These are phyloP conservation scores for Penicillium sp. DNA, from an alignment of 2,329 filamentous ascomycete genomes.

Conservation along the genomic window DNA sequence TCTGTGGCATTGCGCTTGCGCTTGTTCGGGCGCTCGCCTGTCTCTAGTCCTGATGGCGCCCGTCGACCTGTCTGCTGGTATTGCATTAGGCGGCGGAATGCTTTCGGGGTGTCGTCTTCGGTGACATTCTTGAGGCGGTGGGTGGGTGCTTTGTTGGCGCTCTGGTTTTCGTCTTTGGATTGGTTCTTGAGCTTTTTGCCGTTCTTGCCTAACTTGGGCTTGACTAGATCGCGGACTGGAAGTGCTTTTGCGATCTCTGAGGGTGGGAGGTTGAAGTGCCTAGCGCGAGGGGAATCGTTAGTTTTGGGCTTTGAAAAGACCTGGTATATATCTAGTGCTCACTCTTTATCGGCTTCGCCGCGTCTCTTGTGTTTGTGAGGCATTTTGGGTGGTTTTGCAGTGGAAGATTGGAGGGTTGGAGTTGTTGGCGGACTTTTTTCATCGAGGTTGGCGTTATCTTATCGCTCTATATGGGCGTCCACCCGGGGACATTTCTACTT, in stretches of 20 bases:
- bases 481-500: background rate
- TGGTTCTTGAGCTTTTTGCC: conserved; percentile 35
- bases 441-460: conserved; percentile 16
- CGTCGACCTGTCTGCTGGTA: conserved; percentile 58
- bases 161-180: conserved; percentile 18
- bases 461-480: conserved; percentile 13
- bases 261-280: conserved; percentile 60
- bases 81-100: conserved; percentile 83
- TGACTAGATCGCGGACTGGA: conserved; percentile 52
- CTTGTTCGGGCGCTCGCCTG: conserved; percentile 49
- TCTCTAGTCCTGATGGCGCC: conserved; percentile 67
- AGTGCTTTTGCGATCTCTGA: conserved; percentile 60
- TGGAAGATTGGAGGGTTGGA: conserved; percentile 13
- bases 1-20: conserved; percentile 43
- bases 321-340: conserved; percentile 25
- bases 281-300: conserved; percentile 26
- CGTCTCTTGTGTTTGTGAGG: conserved; percentile 81
- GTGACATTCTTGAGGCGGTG: conserved; percentile 34
- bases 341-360: conserved; percentile 52
- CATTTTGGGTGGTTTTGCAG: conserved; percentile 52
- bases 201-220: conserved; percentile 37
- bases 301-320: background rate
- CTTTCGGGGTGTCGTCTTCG: conserved; percentile 80
- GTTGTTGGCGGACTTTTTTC: conserved; percentile 24
- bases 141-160: conserved; percentile 46